Evolutionary conservation across 352 stramenopile species (phyloP).

Genomic region (Phytopythium chamaehyphon): DNA sequence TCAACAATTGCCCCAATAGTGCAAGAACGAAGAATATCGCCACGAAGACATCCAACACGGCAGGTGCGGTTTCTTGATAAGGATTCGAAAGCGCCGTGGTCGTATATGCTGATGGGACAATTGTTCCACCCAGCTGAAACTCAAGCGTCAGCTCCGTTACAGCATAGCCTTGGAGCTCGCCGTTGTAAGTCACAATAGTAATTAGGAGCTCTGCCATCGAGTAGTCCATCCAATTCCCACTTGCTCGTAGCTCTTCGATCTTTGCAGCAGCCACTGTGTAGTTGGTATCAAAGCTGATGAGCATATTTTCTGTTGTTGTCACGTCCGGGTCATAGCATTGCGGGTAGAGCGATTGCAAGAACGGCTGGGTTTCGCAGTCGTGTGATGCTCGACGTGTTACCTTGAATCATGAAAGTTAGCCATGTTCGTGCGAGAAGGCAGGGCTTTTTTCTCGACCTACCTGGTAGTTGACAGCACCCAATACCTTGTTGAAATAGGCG

Average conservation of each 20-base stretch:
- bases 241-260: slow-evolving; percentile 21
- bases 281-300: slow-evolving; percentile 49
- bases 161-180: slow-evolving; percentile 39
- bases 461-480: slow-evolving; percentile 31
- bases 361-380: slow-evolving; percentile 22
- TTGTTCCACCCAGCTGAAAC: slow-evolving; percentile 28
- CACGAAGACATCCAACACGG: slow-evolving; percentile 34
- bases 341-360: slow-evolving; percentile 35
- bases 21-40: slow-evolving; percentile 23
- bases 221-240: slow-evolving; percentile 36
- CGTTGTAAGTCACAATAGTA: slow-evolving; percentile 52
- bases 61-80: slow-evolving; percentile 16
- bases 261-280: slow-evolving; percentile 15
- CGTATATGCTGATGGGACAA: slow-evolving; percentile 25
- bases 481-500: slow-evolving; percentile 23
- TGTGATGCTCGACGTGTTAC: slow-evolving; percentile 15
- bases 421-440: no score
- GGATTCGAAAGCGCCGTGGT: slow-evolving; percentile 30
- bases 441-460: no score
- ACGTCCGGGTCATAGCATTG: slow-evolving; percentile 33
- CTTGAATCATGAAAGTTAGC: no score
- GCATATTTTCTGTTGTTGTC: slow-evolving; percentile 13
- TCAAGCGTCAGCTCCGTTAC: slow-evolving; percentile 32
- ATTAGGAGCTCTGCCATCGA: slow-evolving; percentile 33
- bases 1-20: slow-evolving; percentile 13